phyloP scores from a whole-genome alignment of 179 eudicot genomes.

The Actinidia polygama region DNA sequence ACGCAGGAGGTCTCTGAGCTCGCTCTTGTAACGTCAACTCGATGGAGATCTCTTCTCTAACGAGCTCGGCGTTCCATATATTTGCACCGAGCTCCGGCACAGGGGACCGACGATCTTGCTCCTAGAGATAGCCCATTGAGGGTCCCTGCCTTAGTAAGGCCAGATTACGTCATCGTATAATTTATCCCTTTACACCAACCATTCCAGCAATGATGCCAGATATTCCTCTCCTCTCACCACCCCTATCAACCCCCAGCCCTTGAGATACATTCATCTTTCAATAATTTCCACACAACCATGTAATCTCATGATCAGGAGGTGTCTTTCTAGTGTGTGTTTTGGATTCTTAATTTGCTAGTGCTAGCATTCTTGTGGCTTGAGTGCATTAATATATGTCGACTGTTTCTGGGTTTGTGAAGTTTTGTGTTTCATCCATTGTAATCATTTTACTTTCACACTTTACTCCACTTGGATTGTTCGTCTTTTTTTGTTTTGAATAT shows the following conservation, averaged over 20 bases:
- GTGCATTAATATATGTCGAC: too few relatives aligned
- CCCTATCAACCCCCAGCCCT: conserved; percentile 8
- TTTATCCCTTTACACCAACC: too few relatives aligned
- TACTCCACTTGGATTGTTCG: not conserved
- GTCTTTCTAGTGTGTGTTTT: not conserved
- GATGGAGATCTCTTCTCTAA: too few relatives aligned
- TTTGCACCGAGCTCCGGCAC: too few relatives aligned
- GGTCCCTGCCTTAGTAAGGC: too few relatives aligned
- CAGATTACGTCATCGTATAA: too few relatives aligned
- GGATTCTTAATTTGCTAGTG: not conserved
- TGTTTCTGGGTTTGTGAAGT: not conserved
- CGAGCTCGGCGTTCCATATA: too few relatives aligned
- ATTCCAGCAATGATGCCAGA: conserved; percentile 10
- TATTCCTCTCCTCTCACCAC: conserved; percentile 19
- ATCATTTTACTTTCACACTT: not conserved
- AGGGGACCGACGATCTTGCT: too few relatives aligned
- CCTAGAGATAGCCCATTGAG: too few relatives aligned
- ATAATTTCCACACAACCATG: too few relatives aligned
- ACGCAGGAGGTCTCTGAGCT: too few relatives aligned
- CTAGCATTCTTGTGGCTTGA: not conserved
- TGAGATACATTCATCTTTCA: not conserved
- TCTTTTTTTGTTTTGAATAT: not conserved
- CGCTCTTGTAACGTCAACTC: too few relatives aligned
- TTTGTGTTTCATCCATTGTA: not conserved
- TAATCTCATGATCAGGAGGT: not conserved